Base-by-base conservation (phyloP, 768 basidiomycete genomes). In the Gyrodon lividus region DNA sequence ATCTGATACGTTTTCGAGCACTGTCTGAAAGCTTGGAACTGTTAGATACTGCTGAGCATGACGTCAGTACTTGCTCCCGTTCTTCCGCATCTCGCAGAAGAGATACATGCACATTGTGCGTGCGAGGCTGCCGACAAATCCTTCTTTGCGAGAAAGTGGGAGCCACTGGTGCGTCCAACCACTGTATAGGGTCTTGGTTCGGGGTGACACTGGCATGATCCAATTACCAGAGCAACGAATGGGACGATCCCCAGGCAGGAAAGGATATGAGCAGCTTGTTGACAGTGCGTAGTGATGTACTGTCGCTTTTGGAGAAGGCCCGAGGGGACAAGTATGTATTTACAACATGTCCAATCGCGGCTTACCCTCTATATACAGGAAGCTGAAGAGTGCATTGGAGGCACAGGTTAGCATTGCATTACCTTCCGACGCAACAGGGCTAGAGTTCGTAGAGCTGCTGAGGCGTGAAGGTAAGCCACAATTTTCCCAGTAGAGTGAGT, bases 51-150 rank as follows among this genome's bases (percentile, higher is more conserved):
- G 44, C 70, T 74, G 24, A 84, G 82, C 2, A 79, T 92, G 70
- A 82, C 82, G 1, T 77, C 76, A 3, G 77, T 92, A 2, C 73
- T 94, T 41, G 89, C 92, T 0, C 96, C 96, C 0, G 83, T 98
- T 23, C 74, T 92, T 2, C 96, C 96, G 8, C 89, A 96, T 63
- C 79, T 97, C 5, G 89, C 92, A 0, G 94, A 97, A 69, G 96
- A 98, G 67, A 82, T 95, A 49, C 78, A 89, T 20, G 65, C 65
- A 13, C 66, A 69, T 17, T 47, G 51, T 40, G 51, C 30, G 28
- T 55, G 48, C 0, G 47, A 50, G 12, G 46, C 59, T 7, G 58
- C 57, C 26, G 64, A 58, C 0, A 65, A 53, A 0, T 94, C 91
- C 0, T 77, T 90, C n/a, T 96, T 94, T 61, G 72, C 74, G 54